phyloP scores from a whole-genome alignment of 1,139 yeast species.

The Saccharomyces hybrid region DNA sequence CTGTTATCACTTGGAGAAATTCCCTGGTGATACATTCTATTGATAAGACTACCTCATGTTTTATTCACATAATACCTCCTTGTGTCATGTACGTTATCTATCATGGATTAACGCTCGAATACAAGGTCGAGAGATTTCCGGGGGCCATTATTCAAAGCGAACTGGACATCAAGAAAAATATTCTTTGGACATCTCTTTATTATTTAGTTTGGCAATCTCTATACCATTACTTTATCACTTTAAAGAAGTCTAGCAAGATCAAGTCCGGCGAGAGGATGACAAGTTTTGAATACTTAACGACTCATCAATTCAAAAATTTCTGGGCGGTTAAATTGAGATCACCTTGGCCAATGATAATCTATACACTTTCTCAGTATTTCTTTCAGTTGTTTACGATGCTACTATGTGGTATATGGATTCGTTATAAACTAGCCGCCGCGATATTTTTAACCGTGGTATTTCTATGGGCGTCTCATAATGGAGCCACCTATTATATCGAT shows the following conservation, averaged over 20 bases:
- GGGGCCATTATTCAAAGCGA: conserved; percentile 58
- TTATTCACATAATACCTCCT: conserved; percentile 89
- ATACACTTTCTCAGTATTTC: conserved; percentile 76
- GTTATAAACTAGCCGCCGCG: conserved; percentile 56
- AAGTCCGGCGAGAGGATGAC: conserved; percentile 73
- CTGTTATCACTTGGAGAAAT: conserved; percentile 94
- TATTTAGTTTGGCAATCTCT: conserved; percentile 87
- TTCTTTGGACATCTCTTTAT: conserved; percentile 72
- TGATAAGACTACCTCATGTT: conserved; percentile 88
- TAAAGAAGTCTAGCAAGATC: conserved; percentile 69
- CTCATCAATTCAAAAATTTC: conserved; percentile 52
- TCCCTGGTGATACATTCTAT: conserved; percentile 86
- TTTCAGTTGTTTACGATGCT: conserved; percentile 85
- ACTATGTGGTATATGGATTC: conserved; percentile 81
- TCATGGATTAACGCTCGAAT: conserved; percentile 64
- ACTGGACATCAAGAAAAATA: conserved; percentile 67
- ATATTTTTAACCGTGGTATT: conserved; percentile 65
- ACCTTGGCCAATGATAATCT: conserved; percentile 76
- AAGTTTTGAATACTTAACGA: conserved; percentile 76
- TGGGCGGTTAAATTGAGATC: conserved; percentile 88
- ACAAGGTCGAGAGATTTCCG: conserved; percentile 55
- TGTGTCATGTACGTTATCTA: conserved; percentile 80
- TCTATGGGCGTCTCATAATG: conserved; percentile 76
- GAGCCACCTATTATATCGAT: conserved; percentile 91
- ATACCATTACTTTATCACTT: conserved; percentile 88